phyloP scores from a whole-genome alignment of 306 rosid species.

The Prunus mira region DNA sequence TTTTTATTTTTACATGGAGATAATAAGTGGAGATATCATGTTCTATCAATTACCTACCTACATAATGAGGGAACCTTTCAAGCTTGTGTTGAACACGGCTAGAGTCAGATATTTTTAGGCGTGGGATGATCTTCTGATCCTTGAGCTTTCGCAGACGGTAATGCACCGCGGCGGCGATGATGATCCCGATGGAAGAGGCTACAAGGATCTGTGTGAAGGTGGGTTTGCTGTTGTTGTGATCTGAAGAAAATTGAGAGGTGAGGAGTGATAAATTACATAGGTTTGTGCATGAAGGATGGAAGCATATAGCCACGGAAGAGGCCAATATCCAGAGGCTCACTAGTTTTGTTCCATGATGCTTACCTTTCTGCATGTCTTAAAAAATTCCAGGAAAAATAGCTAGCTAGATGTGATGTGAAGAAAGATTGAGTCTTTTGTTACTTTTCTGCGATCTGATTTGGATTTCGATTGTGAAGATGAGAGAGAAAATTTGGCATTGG shows the following conservation, averaged over 20 bases:
- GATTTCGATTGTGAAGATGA: constrained; percentile 4
- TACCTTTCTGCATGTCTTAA: constrained; percentile 60
- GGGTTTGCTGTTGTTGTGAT: constrained; percentile 40
- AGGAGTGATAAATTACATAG: neutral
- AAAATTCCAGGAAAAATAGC: constrained; percentile 22
- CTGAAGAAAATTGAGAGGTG: constrained; percentile 24
- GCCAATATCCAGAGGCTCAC: neutral
- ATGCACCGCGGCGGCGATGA: constrained; percentile 58
- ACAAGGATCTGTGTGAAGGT: constrained; percentile 54
- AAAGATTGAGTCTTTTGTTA: constrained; percentile 13
- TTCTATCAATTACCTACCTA: constrained; percentile 50
- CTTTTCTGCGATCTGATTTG: neutral
- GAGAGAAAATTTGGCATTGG: constrained; percentile 24
- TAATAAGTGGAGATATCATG: constrained; percentile 1
- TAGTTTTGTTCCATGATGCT: constrained; percentile 3
- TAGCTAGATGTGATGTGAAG: neutral
- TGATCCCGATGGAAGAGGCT: constrained; percentile 67
- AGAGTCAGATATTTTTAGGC: constrained; percentile 41
- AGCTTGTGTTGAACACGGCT: constrained; percentile 56
- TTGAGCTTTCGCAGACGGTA: constrained; percentile 41
- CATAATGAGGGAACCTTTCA: constrained; percentile 84
- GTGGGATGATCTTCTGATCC: constrained; percentile 62
- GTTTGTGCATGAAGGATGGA: neutral
- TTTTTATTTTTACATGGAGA: neutral
- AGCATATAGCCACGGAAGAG: neutral